phyloP scores from a whole-genome alignment of 2,329 filamentous ascomycete species.

The Pyrenophora seminiperda region DNA sequence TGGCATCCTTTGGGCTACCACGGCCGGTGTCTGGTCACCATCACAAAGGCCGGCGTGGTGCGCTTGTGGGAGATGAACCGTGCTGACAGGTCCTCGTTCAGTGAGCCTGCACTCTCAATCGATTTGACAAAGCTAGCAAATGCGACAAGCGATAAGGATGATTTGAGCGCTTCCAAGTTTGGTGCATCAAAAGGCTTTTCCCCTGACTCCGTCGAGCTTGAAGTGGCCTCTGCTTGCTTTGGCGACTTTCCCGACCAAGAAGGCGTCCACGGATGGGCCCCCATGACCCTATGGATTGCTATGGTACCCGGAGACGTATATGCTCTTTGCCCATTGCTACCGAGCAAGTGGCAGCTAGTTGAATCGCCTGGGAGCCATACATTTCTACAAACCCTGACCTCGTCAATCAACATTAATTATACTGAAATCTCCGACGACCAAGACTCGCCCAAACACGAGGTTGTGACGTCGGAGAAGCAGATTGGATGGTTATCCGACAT shows the following conservation, averaged over 20 bases:
- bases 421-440: conserved; percentile 35
- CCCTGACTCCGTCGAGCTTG: conserved; percentile 89
- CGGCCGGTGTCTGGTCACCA: conserved; percentile 80
- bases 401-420: conserved; percentile 76
- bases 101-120: conserved; percentile 78
- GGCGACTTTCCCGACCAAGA: conserved; percentile 66
- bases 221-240: conserved; percentile 89
- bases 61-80: conserved; percentile 88
- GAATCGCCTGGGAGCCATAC: conserved; percentile 58
- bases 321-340: conserved; percentile 86
- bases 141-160: conserved; percentile 78
- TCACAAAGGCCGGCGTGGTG: conserved; percentile 86
- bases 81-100: conserved; percentile 86
- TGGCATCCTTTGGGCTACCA: conserved; percentile 93
- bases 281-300: conserved; percentile 97
- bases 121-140: conserved; percentile 89
- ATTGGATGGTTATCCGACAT: conserved; percentile 61
- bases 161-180: conserved; percentile 77
- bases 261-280: conserved; percentile 75
- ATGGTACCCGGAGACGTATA: conserved; percentile 95
- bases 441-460: conserved; percentile 51
- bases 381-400: conserved; percentile 79
- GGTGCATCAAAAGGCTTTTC: conserved; percentile 82
- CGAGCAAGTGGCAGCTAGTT: conserved; percentile 75
- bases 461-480: conserved; percentile 58